Percentiles rank a stretch among this genome's conserved stretches.
Conservation (phyloP, 192 early-diverging fungal genomes). For the Mortierella claussenii region DNA sequence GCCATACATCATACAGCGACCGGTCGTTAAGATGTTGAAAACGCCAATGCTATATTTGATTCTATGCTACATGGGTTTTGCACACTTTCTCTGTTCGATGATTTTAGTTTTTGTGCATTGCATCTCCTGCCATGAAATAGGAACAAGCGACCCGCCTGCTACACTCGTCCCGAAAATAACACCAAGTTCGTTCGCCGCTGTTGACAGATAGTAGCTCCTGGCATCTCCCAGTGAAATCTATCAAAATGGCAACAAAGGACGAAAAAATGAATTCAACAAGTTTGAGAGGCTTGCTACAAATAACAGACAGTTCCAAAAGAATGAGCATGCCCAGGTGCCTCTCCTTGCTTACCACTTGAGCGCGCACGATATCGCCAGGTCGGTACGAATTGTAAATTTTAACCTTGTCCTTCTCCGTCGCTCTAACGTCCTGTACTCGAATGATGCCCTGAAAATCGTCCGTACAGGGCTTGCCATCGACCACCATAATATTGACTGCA, state of each 20-base stretch:
- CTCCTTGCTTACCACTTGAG: conserved; percentile 69
- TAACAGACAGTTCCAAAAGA: too few relatives aligned
- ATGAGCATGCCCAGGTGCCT: too few relatives aligned
- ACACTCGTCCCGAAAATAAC: conserved; percentile 93
- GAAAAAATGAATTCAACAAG: too few relatives aligned
- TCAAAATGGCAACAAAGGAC: neutral
- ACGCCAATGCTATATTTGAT: neutral
- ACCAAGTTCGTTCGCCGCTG: conserved; percentile 92
- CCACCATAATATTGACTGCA: conserved; percentile 91
- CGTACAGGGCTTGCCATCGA: conserved; percentile 77
- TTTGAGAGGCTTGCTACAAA: too few relatives aligned
- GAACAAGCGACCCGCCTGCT: conserved; percentile 86
- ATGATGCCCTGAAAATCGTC: conserved; percentile 94
- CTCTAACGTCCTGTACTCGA: conserved; percentile 92
- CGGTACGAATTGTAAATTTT: conserved; percentile 91
- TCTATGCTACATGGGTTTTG: conserved; percentile 78
- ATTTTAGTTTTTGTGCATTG: conserved; percentile 90
- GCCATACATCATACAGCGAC: too few relatives aligned
- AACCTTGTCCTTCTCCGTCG: conserved; percentile 94
- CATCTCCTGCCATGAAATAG: conserved; percentile 99
- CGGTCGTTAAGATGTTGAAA: neutral
- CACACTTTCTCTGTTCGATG: conserved; percentile 94
- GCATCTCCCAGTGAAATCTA: conserved; percentile 94
- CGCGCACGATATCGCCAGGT: conserved; percentile 93
- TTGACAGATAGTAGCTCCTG: conserved; percentile 90